These are phyloP conservation scores for Beauveria medogensis DNA, from an alignment of 2,329 filamentous ascomycete genomes.

Conservation along the genomic window DNA sequence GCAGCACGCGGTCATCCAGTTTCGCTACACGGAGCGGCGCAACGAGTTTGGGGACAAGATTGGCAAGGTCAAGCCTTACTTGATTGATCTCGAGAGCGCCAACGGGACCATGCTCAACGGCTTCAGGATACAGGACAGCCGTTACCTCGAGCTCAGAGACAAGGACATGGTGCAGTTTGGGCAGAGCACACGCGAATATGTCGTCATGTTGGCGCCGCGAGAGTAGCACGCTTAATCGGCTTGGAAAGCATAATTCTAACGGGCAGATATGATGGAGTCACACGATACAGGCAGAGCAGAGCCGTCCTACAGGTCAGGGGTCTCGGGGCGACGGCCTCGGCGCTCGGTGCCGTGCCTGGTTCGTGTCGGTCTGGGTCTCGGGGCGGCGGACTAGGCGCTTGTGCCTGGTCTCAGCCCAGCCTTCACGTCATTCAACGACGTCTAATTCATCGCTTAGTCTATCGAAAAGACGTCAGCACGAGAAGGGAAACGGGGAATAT, in stretches of 20 bases:
- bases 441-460: background rate
- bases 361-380: too few relatives aligned
- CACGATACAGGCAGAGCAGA: background rate
- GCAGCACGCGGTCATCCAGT: conserved; percentile 93
- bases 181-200: conserved; percentile 82
- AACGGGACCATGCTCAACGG: conserved; percentile 84
- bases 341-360: background rate
- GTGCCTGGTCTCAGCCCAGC: too few relatives aligned
- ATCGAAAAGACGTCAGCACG: background rate
- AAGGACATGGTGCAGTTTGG: conserved; percentile 89
- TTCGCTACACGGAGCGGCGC: conserved; percentile 72
- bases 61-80: conserved; percentile 73
- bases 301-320: background rate
- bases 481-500: background rate
- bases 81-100: conserved; percentile 88
- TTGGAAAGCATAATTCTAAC: background rate
- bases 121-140: conserved; percentile 60
- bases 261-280: background rate
- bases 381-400: too few relatives aligned
- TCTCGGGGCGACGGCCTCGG: background rate
- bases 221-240: conserved; percentile 20
- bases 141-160: conserved; percentile 79
- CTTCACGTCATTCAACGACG: background rate
- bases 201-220: conserved; percentile 70
- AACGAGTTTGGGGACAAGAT: conserved; percentile 82